phyloP scores from a whole-genome alignment of 805 yeast genomes.

The Pichia manshurica region DNA sequence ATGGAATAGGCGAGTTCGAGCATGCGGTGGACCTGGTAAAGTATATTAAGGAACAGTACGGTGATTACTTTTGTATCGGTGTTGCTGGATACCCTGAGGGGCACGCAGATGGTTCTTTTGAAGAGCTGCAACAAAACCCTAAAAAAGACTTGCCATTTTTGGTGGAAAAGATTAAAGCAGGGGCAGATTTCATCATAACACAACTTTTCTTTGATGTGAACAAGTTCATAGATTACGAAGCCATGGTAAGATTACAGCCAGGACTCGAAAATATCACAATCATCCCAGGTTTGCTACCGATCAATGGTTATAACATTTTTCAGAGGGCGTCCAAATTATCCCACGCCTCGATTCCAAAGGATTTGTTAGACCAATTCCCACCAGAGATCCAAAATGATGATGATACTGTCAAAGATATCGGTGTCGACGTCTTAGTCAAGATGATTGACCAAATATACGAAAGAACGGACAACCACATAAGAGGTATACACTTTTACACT shows the following conservation, averaged over 20 bases:
- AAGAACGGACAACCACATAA: constrained; percentile 51
- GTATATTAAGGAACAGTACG: constrained; percentile 66
- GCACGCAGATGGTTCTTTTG: constrained; percentile 81
- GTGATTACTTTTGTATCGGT: constrained; percentile 85
- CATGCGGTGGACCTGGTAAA: constrained; percentile 82
- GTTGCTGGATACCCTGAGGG: constrained; percentile 99
- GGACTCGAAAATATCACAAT: constrained; percentile 45
- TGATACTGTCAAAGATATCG: constrained; percentile 72
- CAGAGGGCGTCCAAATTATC: constrained; percentile 84
- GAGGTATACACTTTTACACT: constrained; percentile 89
- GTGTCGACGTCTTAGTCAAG: constrained; percentile 66
- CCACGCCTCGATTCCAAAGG: constrained; percentile 73
- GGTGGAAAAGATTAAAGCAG: constrained; percentile 82
- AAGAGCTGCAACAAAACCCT: constrained; percentile 54
- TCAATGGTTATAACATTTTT: constrained; percentile 76
- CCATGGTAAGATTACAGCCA: constrained; percentile 36
- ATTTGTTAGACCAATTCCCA: constrained; percentile 49
- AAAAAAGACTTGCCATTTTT: constrained; percentile 69
- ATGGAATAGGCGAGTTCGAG: constrained; percentile 50
- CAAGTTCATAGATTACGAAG: constrained; percentile 64
- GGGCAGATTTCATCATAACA: constrained; percentile 90
- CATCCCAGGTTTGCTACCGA: constrained; percentile 89
- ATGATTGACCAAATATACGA: constrained; percentile 53
- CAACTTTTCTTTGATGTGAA: constrained; percentile 88
- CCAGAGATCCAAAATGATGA: constrained; percentile 61